Percentiles rank a stretch among this genome's conserved stretches.
These are phyloP conservation scores for Apiospora hydei DNA, from an alignment of 2,329 filamentous ascomycete species.

Conservation along the genomic window DNA sequence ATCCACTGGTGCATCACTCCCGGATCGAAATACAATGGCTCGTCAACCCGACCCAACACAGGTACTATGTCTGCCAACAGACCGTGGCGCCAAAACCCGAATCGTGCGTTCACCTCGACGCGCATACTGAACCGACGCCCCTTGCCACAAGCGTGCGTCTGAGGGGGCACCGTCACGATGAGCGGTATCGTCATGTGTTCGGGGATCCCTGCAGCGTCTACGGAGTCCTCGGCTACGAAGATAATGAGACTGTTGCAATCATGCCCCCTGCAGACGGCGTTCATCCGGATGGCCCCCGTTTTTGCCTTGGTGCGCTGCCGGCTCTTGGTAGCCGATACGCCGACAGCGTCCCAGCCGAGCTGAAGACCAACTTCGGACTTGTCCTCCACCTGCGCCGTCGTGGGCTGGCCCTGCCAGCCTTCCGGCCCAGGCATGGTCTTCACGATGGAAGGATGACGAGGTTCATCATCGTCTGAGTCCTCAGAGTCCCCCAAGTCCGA, in stretches of 20 bases:
- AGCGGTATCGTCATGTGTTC: neutral
- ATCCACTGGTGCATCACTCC: neutral
- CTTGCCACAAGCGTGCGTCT: neutral
- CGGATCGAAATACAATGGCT: neutral
- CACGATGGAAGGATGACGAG: neutral
- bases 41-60: neutral
- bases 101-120: neutral
- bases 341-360: neutral
- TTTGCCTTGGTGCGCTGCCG: neutral
- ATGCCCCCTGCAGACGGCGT: neutral
- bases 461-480: neutral
- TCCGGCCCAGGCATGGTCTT: conserved; percentile 1
- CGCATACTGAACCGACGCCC: neutral
- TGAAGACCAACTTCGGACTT: neutral
- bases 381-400: neutral
- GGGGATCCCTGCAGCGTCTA: neutral
- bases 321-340: neutral
- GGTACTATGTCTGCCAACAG: neutral
- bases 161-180: neutral
- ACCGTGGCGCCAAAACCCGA: neutral
- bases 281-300: neutral
- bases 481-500: neutral
- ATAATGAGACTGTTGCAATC: neutral
- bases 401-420: neutral
- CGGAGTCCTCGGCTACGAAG: neutral